phyloP scores from a whole-genome alignment of 225 moss, liverwort and hornwort species.

The Thuidium tamariscinum region DNA sequence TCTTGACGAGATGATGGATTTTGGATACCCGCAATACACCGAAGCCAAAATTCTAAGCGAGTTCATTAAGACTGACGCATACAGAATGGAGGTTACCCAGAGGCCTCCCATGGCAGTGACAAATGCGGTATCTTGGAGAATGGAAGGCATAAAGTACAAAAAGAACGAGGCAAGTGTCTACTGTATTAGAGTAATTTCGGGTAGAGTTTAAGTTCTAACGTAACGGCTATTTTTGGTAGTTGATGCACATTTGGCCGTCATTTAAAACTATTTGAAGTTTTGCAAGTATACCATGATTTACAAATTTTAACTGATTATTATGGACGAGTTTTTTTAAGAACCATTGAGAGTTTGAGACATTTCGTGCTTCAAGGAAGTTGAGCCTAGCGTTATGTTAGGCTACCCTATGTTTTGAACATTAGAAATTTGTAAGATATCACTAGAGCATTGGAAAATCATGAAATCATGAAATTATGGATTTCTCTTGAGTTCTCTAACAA shows the following conservation, averaged over 20 bases:
- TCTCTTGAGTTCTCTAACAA: background rate
- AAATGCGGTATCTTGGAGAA: constrained; percentile 98
- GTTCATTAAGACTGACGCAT: constrained; percentile 97
- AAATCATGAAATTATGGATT: background rate
- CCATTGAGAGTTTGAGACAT: background rate
- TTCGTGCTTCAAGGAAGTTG: background rate
- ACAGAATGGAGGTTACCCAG: constrained; percentile 92
- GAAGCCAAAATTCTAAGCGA: constrained; percentile 97
- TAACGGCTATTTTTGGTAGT: background rate
- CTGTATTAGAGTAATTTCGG: background rate
- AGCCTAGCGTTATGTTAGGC: background rate
- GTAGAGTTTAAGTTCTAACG: background rate
- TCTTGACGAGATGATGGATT: constrained; percentile 99
- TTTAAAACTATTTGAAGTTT: background rate
- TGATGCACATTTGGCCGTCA: background rate
- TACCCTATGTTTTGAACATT: background rate
- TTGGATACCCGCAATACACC: constrained; percentile 96
- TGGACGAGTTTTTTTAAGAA: background rate
- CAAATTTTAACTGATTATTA: background rate
- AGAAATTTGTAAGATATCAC: background rate
- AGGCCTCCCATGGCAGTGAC: constrained; percentile 99
- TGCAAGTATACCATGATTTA: background rate
- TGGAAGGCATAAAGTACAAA: constrained; percentile 99
- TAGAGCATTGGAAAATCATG: background rate
- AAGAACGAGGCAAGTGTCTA: constrained; percentile 73